Evolutionary conservation across 345 rosid species (phyloP).

Genomic region (Pseudoturritis turrita): DNA sequence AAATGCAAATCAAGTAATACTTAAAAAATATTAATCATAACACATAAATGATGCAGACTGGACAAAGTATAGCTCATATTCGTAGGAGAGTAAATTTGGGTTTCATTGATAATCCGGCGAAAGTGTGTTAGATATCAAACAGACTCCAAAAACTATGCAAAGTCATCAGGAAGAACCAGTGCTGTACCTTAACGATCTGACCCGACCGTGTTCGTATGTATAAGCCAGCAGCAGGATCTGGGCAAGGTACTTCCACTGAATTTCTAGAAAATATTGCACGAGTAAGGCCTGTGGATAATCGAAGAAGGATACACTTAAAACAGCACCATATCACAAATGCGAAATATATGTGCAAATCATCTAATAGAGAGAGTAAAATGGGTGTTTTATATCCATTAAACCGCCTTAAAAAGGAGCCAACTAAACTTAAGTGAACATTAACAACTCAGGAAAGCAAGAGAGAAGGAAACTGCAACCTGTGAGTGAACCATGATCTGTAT

Average conservation of each 20-base stretch:
- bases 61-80: neutral
- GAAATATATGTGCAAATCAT: neutral
- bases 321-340: neutral
- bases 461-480: conserved; percentile 45
- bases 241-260: conserved; percentile 70
- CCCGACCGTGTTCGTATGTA: conserved; percentile 75
- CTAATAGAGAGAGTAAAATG: neutral
- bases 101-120: too few species aligned
- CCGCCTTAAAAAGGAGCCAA: neutral
- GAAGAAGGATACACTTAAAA: neutral
- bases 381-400: neutral
- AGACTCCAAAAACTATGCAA: neutral
- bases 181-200: conserved; percentile 75
- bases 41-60: neutral
- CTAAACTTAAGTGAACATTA: neutral
- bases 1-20: neutral
- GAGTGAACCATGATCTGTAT: conserved; percentile 84
- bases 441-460: neutral
- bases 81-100: neutral
- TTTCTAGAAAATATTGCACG: conserved; percentile 75
- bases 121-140: too few species aligned
- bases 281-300: conserved; percentile 75
- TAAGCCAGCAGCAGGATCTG: conserved; percentile 81
- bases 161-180: neutral
- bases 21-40: neutral